Conservation (phyloP, 805 yeast species). For the Hanseniaspora hatyaiensis region DNA sequence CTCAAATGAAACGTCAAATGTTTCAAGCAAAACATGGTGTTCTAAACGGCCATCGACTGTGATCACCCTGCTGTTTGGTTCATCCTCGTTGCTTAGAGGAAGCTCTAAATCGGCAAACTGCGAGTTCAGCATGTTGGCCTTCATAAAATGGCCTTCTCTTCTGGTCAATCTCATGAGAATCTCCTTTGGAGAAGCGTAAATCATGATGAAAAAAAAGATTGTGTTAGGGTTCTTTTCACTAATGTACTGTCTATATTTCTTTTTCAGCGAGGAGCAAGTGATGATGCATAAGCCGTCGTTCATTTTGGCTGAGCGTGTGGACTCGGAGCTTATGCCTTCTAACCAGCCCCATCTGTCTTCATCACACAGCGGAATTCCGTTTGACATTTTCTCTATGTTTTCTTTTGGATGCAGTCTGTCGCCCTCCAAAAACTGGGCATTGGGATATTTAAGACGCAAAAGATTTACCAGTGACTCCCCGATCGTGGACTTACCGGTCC, state of each 20-base stretch:
- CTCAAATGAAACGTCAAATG: slow-evolving; percentile 14
- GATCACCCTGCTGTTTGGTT: slow-evolving; percentile 26
- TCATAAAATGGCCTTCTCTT: slow-evolving; percentile 80
- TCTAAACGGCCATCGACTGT: slow-evolving; percentile 23
- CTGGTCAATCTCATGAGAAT: slow-evolving; percentile 47
- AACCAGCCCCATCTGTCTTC: slow-evolving; percentile 94
- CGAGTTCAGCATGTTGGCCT: slow-evolving; percentile 66
- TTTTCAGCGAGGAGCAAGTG: slow-evolving; percentile 78
- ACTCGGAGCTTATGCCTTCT: slow-evolving; percentile 34
- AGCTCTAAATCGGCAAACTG: slow-evolving; percentile 67
- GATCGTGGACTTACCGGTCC: slow-evolving; percentile 84
- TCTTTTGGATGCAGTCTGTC: slow-evolving; percentile 62
- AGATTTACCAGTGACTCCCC: slow-evolving; percentile 41
- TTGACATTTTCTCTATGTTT: slow-evolving; percentile 73
- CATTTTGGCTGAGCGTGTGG: slow-evolving; percentile 33
- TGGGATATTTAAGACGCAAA: slow-evolving; percentile 25
- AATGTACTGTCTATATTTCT: slow-evolving; percentile 55
- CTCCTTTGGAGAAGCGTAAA: slow-evolving; percentile 52
- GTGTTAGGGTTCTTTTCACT: slow-evolving; percentile 30
- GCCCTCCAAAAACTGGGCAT: slow-evolving; percentile 67
- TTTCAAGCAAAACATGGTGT: slow-evolving; percentile 14
- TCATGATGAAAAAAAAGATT: slow-evolving; percentile 49
- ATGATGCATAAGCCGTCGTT: slow-evolving; percentile 37
- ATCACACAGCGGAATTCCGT: slow-evolving; percentile 71
- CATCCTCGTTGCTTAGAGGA: slow-evolving; percentile 37